Conservation (phyloP, 768 basidiomycete genomes). For the Termitomyces sp. region DNA sequence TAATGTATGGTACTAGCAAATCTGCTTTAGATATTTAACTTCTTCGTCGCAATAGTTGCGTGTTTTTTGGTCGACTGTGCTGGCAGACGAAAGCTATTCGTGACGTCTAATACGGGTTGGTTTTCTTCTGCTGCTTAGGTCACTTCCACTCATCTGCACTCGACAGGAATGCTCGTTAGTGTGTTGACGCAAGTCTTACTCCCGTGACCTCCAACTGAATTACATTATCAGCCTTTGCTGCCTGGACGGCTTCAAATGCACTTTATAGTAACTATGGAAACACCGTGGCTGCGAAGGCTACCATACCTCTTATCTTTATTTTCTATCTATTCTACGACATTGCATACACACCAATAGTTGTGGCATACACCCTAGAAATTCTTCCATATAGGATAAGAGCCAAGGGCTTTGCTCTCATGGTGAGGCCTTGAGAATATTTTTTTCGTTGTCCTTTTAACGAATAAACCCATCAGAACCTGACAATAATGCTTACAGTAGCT, state of each 20-base stretch:
- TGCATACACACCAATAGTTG: conserved; percentile 71
- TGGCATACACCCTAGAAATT: conserved; percentile 66
- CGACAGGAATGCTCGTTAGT: conserved; percentile 42
- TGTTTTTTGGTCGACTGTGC: conserved; percentile 61
- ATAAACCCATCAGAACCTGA: conserved; percentile 41
- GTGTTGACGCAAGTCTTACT: conserved; percentile 10
- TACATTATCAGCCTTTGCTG: conserved; percentile 36
- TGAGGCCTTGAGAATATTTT: conserved; percentile 13
- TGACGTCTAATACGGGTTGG: conserved; percentile 52
- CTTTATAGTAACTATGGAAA: conserved; percentile 35
- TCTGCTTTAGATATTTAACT: conserved; percentile 51
- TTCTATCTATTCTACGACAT: conserved; percentile 55
- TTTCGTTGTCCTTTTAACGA: background rate
- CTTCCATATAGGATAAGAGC: conserved; percentile 76
- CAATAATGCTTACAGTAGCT: conserved; percentile 58
- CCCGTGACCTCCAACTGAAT: background rate
- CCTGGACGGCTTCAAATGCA: conserved; percentile 50
- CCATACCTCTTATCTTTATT: conserved; percentile 62
- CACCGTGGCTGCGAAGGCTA: conserved; percentile 40
- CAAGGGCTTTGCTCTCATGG: conserved; percentile 75
- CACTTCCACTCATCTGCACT: background rate
- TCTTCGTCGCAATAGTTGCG: conserved; percentile 50
- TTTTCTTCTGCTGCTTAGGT: background rate
- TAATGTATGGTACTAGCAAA: background rate
- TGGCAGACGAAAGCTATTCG: conserved; percentile 65